Evolutionary conservation across 2,329 filamentous ascomycete genomes (phyloP), one percentile per base, ranked within the genome.

Genomic region (Aureobasidium sp.): DNA sequence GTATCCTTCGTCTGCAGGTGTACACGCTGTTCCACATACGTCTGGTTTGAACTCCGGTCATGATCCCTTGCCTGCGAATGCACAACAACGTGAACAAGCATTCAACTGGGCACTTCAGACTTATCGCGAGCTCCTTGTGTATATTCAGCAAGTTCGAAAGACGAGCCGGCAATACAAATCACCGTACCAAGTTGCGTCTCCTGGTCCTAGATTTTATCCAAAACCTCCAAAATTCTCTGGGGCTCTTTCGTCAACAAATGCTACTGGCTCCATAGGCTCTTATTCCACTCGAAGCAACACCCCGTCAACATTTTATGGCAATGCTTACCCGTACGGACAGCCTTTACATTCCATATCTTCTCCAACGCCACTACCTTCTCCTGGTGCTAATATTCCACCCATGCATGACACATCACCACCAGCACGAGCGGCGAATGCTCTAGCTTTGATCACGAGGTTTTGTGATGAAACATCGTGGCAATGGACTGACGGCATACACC

Each of bases 401-500:
- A 71, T 76, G 53, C 69, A 72, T 44, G 76, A 79, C 59, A 75
- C 77, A 48, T 68, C 68, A 5, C 70, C 71, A 14, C 68, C 65
- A 44, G 73, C 79, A 61, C 83, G 81, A 65, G 90, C 90, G 9
- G 82, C 80, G 51, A 79, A 82, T 7, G 88, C 89, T 2, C 75
- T 96, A 22, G 84, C 89, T 41, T 84, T 91, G 69, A 79, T 96
- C 22, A 86, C 84, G 17, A 84, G 80, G 65, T 76, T 95, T 7
- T 96, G 91, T 71, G 85, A 89, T 68, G 87, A 93, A 72, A 90
- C 87, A 69, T 82, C 82, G 11, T 94, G 90, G 89, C 84, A 86
- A 68, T 99, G 94, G 94, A 83, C 91, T 59, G 93, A 97, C 71
- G 94, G 94, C 2, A 92, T 97, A 79, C 79, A 97, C 42, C 79